A percentile compares a stretch with the other conserved stretches of the same genome.
Conservation (phyloP, 768 basidiomycete genomes). For the Suillus tomentosus region DNA sequence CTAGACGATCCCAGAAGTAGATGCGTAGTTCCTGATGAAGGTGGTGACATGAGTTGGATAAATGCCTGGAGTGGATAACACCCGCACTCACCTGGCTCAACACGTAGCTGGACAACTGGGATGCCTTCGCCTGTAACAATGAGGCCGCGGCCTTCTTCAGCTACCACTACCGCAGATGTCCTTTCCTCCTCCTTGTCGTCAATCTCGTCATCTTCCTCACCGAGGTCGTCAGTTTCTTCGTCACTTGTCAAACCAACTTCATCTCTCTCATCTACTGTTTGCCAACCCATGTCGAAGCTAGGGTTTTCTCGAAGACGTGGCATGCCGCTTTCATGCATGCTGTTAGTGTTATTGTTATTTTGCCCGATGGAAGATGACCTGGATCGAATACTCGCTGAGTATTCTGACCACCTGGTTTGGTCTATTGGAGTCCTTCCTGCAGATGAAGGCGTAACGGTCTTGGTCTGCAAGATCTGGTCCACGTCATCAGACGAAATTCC, state of each 20-base stretch:
- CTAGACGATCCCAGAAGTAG: conserved; percentile 82
- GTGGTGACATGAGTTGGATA: too few relatives aligned
- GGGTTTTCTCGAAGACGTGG: conserved; percentile 60
- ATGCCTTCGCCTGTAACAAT: conserved; percentile 73
- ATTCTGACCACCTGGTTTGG: conserved; percentile 75
- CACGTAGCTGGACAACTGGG: conserved; percentile 61
- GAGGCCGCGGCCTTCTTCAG: conserved; percentile 82
- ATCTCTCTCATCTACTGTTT: conserved; percentile 70
- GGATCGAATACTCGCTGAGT: conserved; percentile 63
- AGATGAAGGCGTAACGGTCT: conserved; percentile 46
- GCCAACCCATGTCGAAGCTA: conserved; percentile 80
- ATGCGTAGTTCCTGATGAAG: conserved; percentile 82
- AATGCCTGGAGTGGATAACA: background rate
- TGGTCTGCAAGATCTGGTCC: conserved; percentile 59
- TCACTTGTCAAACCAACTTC: conserved; percentile 60
- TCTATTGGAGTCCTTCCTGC: conserved; percentile 58
- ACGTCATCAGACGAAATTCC: conserved; percentile 70
- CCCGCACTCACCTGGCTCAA: conserved; percentile 64
- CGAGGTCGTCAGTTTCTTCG: conserved; percentile 54
- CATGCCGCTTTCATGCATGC: conserved; percentile 40
- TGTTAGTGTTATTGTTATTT: conserved; percentile 41
- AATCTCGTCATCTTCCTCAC: conserved; percentile 49
- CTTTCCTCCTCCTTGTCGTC: conserved; percentile 65
- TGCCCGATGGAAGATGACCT: conserved; percentile 69
- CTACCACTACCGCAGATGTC: conserved; percentile 76